Evolutionary conservation across 208 protist genomes (phyloP).

Genomic region (Trypanosoma congolense): DNA sequence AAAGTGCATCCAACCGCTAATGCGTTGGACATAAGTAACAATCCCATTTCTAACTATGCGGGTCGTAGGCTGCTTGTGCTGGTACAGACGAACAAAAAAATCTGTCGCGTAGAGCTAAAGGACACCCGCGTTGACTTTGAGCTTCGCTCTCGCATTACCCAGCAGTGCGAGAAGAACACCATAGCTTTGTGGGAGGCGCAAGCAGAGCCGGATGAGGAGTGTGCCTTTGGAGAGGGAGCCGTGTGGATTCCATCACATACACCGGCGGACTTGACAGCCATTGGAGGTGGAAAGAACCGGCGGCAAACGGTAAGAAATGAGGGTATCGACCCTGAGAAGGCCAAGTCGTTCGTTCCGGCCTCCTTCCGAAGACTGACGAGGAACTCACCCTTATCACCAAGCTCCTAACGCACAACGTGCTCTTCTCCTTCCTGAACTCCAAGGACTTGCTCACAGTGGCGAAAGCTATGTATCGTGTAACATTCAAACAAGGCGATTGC

Average conservation of each 20-base stretch:
- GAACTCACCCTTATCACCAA: slow-evolving; percentile 69
- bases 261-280: slow-evolving; percentile 61
- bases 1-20: slow-evolving; percentile 77
- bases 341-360: slow-evolving; percentile 73
- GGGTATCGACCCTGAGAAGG: slow-evolving; percentile 79
- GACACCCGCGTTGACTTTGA: slow-evolving; percentile 87
- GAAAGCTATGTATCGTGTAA: slow-evolving; percentile 71
- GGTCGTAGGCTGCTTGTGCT: slow-evolving; percentile 82
- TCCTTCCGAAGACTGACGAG: slow-evolving; percentile 69
- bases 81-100: slow-evolving; percentile 66
- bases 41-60: slow-evolving; percentile 89
- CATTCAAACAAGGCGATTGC: slow-evolving; percentile 71
- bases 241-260: slow-evolving; percentile 60
- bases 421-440: slow-evolving; percentile 79
- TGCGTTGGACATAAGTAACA: slow-evolving; percentile 75
- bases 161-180: slow-evolving; percentile 86
- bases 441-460: slow-evolving; percentile 66
- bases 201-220: slow-evolving; percentile 29
- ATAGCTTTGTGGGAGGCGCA: slow-evolving; percentile 59
- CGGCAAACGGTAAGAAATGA: slow-evolving; percentile 79
- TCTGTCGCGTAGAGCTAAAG: slow-evolving; percentile 71
- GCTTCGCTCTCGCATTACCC: slow-evolving; percentile 65
- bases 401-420: slow-evolving; percentile 81
- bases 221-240: slow-evolving; percentile 58
- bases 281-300: slow-evolving; percentile 61